Evolutionary conservation across 805 yeast species (phyloP).

Genomic region (Saccharomycopsis schoenii): DNA sequence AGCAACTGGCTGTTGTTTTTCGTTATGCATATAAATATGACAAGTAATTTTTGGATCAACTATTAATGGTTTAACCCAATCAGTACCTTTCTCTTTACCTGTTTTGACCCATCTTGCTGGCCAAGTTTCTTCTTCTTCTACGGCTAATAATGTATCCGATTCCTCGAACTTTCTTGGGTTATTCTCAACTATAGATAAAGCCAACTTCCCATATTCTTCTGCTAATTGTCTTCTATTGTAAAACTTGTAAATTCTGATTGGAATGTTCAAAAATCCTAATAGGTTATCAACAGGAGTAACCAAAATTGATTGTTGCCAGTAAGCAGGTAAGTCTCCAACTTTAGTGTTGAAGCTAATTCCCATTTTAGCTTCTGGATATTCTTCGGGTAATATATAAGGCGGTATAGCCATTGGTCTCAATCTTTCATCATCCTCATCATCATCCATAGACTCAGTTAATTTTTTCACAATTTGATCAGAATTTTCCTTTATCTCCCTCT

Average conservation of each 20-base stretch:
- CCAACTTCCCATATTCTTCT: conserved; percentile 48
- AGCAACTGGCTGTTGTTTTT: neutral
- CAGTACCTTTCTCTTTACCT: conserved; percentile 67
- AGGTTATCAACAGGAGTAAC: conserved; percentile 70
- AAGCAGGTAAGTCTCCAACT: conserved; percentile 36
- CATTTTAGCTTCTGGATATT: conserved; percentile 49
- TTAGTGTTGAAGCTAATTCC: conserved; percentile 18
- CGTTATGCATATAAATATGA: conserved; percentile 38
- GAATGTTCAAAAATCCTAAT: conserved; percentile 69
- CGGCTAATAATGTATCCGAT: conserved; percentile 30
- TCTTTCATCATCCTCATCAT: conserved; percentile 19
- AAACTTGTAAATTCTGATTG: conserved; percentile 66
- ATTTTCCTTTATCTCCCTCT: conserved; percentile 13
- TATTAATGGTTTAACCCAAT: conserved; percentile 73
- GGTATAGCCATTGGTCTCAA: conserved; percentile 25
- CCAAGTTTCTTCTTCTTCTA: conserved; percentile 77
- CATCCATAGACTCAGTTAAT: conserved; percentile 2
- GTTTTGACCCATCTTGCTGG: conserved; percentile 72
- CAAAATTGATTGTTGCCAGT: conserved; percentile 68
- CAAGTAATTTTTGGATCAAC: conserved; percentile 59
- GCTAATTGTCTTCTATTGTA: conserved; percentile 67
- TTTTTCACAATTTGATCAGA: conserved; percentile 14
- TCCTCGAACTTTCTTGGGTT: conserved; percentile 44
- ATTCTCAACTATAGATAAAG: conserved; percentile 41
- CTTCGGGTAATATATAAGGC: conserved; percentile 53